These are phyloP conservation scores for Scedosporium minutisporum DNA, from an alignment of 2,329 filamentous ascomycete genomes.

Conservation along the genomic window DNA sequence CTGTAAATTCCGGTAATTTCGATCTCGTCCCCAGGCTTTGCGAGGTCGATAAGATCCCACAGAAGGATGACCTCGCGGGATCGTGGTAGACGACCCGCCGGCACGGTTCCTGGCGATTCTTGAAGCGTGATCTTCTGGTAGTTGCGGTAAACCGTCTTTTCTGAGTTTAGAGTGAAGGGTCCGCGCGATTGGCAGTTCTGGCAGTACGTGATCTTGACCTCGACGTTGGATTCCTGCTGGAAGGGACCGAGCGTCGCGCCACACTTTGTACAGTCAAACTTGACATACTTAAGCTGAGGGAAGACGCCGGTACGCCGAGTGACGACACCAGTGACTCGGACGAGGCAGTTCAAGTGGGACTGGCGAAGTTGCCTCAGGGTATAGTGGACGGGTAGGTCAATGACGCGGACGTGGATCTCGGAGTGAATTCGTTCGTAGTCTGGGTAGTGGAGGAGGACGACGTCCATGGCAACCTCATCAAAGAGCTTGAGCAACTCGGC, in stretches of 20 bases:
- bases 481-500: slow-evolving; percentile 94
- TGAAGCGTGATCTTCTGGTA: slow-evolving; percentile 97
- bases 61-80: slow-evolving; percentile 91
- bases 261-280: slow-evolving; percentile 94
- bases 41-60: slow-evolving; percentile 93
- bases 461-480: slow-evolving; percentile 93
- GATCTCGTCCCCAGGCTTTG: slow-evolving; percentile 95
- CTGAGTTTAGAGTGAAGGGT: slow-evolving; percentile 90
- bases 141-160: slow-evolving; percentile 97
- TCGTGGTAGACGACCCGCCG: slow-evolving; percentile 85
- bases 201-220: slow-evolving; percentile 94
- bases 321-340: slow-evolving; percentile 90
- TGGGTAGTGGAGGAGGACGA: slow-evolving; percentile 89
- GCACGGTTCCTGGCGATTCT: slow-evolving; percentile 93
- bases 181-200: slow-evolving; percentile 93
- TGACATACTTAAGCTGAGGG: slow-evolving; percentile 95
- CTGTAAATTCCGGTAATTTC: slow-evolving; percentile 95
- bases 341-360: slow-evolving; percentile 88
- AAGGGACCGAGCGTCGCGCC: slow-evolving; percentile 87
- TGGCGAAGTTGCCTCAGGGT: slow-evolving; percentile 92
- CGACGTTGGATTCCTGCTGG: slow-evolving; percentile 91
- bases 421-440: slow-evolving; percentile 97
- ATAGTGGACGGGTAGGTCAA: slow-evolving; percentile 87
- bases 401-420: slow-evolving; percentile 95
- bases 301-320: slow-evolving; percentile 92